Base-by-base conservation (phyloP, 1,284 basidiomycete species). In the Papiliotrema nemorosa region DNA sequence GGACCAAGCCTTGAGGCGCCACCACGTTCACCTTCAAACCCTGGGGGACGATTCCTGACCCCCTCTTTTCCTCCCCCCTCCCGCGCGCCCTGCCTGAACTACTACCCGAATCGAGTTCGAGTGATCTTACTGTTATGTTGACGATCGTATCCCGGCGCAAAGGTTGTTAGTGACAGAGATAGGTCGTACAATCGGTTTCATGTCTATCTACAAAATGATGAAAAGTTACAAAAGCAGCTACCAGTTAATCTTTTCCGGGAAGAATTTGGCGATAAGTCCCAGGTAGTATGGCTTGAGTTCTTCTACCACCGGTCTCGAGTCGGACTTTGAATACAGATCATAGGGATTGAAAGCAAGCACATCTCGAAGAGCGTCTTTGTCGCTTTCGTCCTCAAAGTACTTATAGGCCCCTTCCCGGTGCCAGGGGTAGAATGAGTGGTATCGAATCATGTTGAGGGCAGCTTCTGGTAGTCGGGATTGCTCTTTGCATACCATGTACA, bases 361-460 rank as follows among this genome's bases (percentile, higher is more conserved):
- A 33, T 51, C 44, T 21, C 51, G 42, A 12, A 63, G 49, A 3
- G 52, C 57, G 31, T 55, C 31, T 24, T 61, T 35, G 45, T 63
- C 60, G 10, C 81, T 80, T 22, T 82, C 82, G 66, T 84, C 84
- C 53, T 80, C 83, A 39, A 90, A 80, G 65, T 88, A 83, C n/a
- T 70, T 65, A 73, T 90, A 90, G 0, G 87, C 88, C 50, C 79
- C 79, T 65, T 88, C 87, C 42, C 86, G 80, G 67, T 88, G 87
- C 86, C 87, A 89, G 20, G 88, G 88, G 75, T 90, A 90, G 78
- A 90, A 90, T 64, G 84, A 86, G 75, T 91, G 88, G 70, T 87
- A 90, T 14, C 88, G 82, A 64, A 91, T 88, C 88, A 91, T 91
- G 21, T 86, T 84, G 29, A 91, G 78, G 0, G 79, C 88, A 60